phyloP scores from a whole-genome alignment of 768 basidiomycete genomes.

The Hypholoma fasciculare region DNA sequence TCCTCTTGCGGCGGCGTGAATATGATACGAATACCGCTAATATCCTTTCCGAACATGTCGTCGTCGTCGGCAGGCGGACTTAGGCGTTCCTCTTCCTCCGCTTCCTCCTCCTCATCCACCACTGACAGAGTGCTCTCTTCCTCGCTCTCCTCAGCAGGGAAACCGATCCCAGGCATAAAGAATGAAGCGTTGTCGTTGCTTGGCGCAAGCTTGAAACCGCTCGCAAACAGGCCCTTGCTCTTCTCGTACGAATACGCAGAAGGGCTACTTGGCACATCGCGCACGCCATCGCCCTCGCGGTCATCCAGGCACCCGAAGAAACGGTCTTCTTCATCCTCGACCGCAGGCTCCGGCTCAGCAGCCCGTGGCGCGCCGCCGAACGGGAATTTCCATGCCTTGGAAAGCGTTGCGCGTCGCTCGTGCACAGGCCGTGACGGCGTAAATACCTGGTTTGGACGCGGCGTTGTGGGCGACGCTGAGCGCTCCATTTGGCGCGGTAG shows the following conservation, averaged over 20 bases:
- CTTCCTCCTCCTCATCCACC: conserved; percentile 30
- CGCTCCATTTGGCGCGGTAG: conserved; percentile 23
- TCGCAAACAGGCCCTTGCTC: conserved; percentile 61
- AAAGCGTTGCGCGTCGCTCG: conserved; percentile 45
- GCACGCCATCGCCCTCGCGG: conserved; percentile 36
- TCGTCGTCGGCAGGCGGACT: conserved; percentile 38
- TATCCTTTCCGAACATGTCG: conserved; percentile 55
- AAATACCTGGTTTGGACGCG: conserved; percentile 24
- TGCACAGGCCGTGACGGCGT: conserved; percentile 29
- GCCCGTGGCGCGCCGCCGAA: conserved; percentile 34
- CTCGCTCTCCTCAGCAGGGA: conserved; percentile 46
- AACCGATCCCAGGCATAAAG: conserved; percentile 43
- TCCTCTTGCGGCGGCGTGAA: conserved; percentile 63
- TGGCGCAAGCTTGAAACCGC: conserved; percentile 45
- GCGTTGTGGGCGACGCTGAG: conserved; percentile 21
- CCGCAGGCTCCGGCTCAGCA: conserved; percentile 40
- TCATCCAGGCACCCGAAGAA: conserved; percentile 78
- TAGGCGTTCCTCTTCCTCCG: conserved; percentile 20
- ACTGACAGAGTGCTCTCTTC: conserved; percentile 24
- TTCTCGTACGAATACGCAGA: conserved; percentile 51
- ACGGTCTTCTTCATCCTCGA: conserved; percentile 43
- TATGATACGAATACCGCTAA: conserved; percentile 73
- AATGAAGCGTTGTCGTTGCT: conserved; percentile 54
- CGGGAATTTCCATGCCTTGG: conserved; percentile 74
- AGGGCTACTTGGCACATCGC: conserved; percentile 42